Evolutionary conservation across 176 grass and related monocot genomes (phyloP).

Genomic region (Avena sativa): DNA sequence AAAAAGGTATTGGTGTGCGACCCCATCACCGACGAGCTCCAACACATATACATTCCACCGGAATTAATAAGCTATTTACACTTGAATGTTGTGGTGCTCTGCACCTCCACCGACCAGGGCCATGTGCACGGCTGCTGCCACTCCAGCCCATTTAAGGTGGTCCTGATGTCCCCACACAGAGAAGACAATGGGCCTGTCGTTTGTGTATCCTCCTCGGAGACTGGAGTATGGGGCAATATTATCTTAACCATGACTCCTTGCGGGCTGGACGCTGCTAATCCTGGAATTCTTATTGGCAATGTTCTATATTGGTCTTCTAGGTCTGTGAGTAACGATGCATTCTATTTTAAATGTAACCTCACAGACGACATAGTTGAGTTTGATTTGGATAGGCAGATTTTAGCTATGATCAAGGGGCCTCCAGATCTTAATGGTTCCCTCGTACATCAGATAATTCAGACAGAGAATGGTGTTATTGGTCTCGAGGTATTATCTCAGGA

Average conservation of each 20-base stretch:
- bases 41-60: not conserved
- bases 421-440: not conserved
- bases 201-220: not conserved
- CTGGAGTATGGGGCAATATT: not conserved
- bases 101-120: not conserved
- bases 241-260: not conserved
- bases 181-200: not conserved
- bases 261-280: not conserved
- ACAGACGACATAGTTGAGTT: not conserved
- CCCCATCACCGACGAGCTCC: not conserved
- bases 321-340: not conserved
- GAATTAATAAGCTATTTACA: not conserved
- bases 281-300: not conserved
- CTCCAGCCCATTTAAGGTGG: not conserved
- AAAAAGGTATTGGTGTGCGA: not conserved
- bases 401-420: constrained; percentile 4
- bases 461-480: not conserved
- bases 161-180: not conserved
- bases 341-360: not conserved
- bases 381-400: not conserved
- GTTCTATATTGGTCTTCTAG: not conserved
- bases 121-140: not conserved
- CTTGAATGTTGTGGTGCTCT: not conserved
- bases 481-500: not conserved
- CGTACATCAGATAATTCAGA: not conserved